Evolutionary conservation across 441 rosid genomes (phyloP).

Genomic region (Arabidopsis lyrata): DNA sequence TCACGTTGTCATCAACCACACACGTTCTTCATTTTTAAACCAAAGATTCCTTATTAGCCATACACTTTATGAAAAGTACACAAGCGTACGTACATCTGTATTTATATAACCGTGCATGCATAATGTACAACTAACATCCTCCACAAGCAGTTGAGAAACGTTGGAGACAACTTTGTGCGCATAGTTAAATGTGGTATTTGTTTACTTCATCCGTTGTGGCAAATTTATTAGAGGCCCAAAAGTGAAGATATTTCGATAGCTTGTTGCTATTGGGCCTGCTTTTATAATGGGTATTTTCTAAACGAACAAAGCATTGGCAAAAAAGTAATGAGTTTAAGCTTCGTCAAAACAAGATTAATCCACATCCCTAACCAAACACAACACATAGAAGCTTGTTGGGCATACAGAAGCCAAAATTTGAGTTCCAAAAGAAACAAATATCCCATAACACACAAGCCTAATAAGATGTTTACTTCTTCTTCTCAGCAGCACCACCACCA

Average conservation of each 20-base stretch:
- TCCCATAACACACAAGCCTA: constrained; percentile 11
- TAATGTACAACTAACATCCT: neutral
- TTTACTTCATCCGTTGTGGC: neutral
- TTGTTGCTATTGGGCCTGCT: neutral
- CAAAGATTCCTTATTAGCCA: constrained; percentile 38
- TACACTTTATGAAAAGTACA: constrained; percentile 34
- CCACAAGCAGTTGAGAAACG: too few relatives aligned
- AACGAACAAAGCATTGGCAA: neutral
- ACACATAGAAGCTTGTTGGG: neutral
- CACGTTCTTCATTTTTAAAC: constrained; percentile 38
- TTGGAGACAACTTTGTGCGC: too few relatives aligned
- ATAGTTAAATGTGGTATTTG: too few relatives aligned
- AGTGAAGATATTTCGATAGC: neutral
- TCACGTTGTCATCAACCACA: constrained; percentile 42
- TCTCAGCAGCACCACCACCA: constrained; percentile 52
- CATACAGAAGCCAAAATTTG: constrained; percentile 20
- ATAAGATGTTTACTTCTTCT: constrained; percentile 48
- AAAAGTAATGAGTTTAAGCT: neutral
- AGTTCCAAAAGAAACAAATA: constrained; percentile 25
- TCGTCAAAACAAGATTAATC: constrained; percentile 26
- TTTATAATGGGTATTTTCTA: too few relatives aligned
- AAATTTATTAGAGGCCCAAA: neutral
- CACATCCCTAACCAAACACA: constrained; percentile 26
- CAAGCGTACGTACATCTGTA: too few relatives aligned
- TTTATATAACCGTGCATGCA: constrained; percentile 18